phyloP scores from a whole-genome alignment of 306 rosid genomes.

The Cucurbita pepo region DNA sequence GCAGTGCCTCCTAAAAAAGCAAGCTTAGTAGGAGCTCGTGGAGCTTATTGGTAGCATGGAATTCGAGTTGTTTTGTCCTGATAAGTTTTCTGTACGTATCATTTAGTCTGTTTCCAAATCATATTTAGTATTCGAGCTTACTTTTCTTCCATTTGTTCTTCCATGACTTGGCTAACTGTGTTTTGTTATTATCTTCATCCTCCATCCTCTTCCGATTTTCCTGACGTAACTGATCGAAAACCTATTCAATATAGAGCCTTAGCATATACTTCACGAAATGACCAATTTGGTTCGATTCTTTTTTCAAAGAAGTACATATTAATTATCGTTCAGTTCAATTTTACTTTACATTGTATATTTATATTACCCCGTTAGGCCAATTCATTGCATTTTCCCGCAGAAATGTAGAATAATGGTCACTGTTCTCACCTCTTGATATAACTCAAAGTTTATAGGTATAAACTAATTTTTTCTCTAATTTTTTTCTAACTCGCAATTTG shows the following conservation, averaged over 20 bases:
- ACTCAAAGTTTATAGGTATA: too few relatives aligned
- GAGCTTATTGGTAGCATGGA: conserved; percentile 3
- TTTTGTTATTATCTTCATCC: conserved; percentile 10
- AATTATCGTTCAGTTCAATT: too few relatives aligned
- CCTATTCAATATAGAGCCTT: neutral
- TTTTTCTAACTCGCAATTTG: too few relatives aligned
- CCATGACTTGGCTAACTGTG: conserved; percentile 15
- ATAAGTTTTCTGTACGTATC: neutral
- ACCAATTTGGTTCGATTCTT: too few relatives aligned
- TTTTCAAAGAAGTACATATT: too few relatives aligned
- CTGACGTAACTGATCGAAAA: neutral
- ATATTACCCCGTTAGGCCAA: too few relatives aligned
- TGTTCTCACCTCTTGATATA: too few relatives aligned
- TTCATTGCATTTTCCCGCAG: too few relatives aligned
- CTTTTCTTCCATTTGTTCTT: conserved; percentile 6
- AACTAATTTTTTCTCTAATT: too few relatives aligned
- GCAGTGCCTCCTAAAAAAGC: neutral
- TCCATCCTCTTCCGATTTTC: neutral
- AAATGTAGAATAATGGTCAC: too few relatives aligned
- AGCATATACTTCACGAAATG: neutral
- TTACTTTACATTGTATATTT: too few relatives aligned
- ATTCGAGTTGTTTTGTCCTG: neutral
- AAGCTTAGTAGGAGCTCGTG: neutral
- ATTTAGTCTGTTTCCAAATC: neutral
- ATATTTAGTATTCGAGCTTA: neutral